Conservation (phyloP, 2,329 filamentous ascomycete species). For the Venturia pyrina region DNA sequence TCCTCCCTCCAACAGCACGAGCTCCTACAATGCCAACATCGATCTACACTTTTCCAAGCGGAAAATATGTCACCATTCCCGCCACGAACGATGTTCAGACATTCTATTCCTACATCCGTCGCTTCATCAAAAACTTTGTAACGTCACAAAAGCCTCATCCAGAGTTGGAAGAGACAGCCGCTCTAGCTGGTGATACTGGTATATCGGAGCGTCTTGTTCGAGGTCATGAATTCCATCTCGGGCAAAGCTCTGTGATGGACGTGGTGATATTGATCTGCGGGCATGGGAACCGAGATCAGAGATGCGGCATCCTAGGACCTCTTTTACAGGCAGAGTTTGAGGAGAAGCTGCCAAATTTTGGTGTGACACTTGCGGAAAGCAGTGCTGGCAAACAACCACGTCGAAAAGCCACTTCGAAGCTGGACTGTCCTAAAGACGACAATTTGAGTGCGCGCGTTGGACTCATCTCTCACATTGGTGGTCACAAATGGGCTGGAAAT, state of each 20-base stretch:
- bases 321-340: conserved; percentile 63
- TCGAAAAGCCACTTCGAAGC: background rate
- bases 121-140: conserved; percentile 1
- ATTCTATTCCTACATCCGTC: background rate
- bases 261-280: conserved; percentile 79
- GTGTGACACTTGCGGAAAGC: background rate
- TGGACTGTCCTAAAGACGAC: conserved; percentile 16
- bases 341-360: conserved; percentile 35
- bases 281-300: conserved; percentile 68
- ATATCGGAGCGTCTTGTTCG: background rate
- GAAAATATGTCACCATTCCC: conserved; percentile 5
- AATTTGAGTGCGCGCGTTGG: conserved; percentile 48
- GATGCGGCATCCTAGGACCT: conserved; percentile 75
- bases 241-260: conserved; percentile 40
- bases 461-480: conserved; percentile 69
- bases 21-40: background rate
- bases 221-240: conserved; percentile 23
- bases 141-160: background rate
- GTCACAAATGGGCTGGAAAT: conserved; percentile 80
- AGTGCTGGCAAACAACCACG: no score
- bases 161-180: background rate
- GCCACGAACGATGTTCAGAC: background rate
- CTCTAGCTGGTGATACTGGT: background rate
- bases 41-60: conserved; percentile 5
- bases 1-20: background rate